phyloP scores from a whole-genome alignment of 2,329 filamentous ascomycete species.

The Colletotrichum neosansevieriae region DNA sequence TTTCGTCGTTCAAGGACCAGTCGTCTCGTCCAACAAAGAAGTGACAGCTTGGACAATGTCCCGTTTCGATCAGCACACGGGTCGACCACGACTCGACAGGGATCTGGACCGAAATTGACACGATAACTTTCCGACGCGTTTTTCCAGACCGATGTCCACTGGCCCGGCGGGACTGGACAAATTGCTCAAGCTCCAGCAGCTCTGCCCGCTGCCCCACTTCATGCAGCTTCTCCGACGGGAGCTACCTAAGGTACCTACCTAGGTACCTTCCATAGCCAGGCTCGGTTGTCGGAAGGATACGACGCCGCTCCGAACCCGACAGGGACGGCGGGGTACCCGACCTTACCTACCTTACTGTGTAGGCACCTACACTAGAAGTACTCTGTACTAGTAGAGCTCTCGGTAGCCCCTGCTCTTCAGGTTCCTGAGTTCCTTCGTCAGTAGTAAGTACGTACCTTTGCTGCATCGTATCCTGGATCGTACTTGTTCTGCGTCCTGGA shows the following conservation, averaged over 20 bases:
- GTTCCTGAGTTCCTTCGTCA: neutral
- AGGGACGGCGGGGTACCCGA: too few relatives aligned
- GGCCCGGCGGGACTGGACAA: neutral
- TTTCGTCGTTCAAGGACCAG: slow-evolving; percentile 11
- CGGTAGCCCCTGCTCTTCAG: slow-evolving; percentile 16
- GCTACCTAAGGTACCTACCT: too few relatives aligned
- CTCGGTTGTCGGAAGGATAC: neutral
- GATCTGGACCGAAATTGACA: slow-evolving; percentile 41
- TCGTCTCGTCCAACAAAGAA: slow-evolving; percentile 19
- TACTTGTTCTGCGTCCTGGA: slow-evolving; percentile 1
- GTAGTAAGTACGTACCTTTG: slow-evolving; percentile 32
- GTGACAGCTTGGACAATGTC: slow-evolving; percentile 36
- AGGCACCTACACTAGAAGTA: too few relatives aligned
- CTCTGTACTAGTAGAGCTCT: too few relatives aligned
- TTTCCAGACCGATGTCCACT: slow-evolving; percentile 32
- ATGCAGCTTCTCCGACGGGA: rapidly evolving
- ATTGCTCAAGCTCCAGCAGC: slow-evolving; percentile 20
- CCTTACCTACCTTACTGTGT: too few relatives aligned
- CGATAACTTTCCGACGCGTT: slow-evolving; percentile 42
- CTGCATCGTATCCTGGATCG: neutral
- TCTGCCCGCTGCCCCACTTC: too few relatives aligned
- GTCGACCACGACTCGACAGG: slow-evolving; percentile 36
- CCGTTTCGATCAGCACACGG: slow-evolving; percentile 28
- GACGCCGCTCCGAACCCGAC: slow-evolving; percentile 1
- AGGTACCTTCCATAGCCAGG: too few relatives aligned